Percentiles rank a stretch among this genome's conserved stretches.
Evolutionary conservation across 345 rosid species (phyloP).

Genomic region (Crucihimalaya himalaica): DNA sequence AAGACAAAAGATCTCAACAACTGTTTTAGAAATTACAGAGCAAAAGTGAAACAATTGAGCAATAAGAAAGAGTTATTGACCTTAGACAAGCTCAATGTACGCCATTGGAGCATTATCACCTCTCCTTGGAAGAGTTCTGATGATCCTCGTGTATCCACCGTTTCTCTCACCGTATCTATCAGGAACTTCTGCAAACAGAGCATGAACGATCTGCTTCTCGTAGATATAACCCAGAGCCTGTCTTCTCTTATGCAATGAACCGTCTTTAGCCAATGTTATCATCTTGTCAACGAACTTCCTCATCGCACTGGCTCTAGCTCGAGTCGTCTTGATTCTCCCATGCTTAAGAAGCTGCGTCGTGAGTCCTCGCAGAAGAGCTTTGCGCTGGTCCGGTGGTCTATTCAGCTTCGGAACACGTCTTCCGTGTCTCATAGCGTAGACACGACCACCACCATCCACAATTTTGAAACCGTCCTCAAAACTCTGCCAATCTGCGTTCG

Average conservation of each 20-base stretch:
- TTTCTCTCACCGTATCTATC: constrained; percentile 84
- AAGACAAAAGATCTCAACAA: constrained; percentile 25
- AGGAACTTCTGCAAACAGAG: constrained; percentile 80
- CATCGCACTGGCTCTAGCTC: constrained; percentile 87
- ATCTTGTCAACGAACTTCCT: constrained; percentile 89
- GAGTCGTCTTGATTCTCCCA: constrained; percentile 86
- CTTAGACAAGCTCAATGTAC: constrained; percentile 85
- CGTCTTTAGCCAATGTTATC: constrained; percentile 89
- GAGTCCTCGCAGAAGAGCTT: constrained; percentile 83
- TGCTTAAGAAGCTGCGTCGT: constrained; percentile 91
- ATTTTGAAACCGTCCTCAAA: constrained; percentile 51
- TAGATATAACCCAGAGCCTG: constrained; percentile 86
- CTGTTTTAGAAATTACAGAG: constrained; percentile 1
- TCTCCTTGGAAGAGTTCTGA: constrained; percentile 88
- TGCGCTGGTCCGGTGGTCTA: constrained; percentile 88
- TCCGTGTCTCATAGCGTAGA: constrained; percentile 87
- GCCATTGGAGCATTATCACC: constrained; percentile 99
- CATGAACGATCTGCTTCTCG: constrained; percentile 92
- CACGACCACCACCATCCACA: constrained; percentile 59
- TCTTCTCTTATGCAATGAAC: constrained; percentile 85
- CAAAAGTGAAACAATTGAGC: not conserved
- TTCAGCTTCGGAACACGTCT: constrained; percentile 83
- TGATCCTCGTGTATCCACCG: constrained; percentile 95
- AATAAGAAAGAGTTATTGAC: not conserved
- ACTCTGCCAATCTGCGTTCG: constrained; percentile 47